Conservation (phyloP, 352 stramenopile genomes). For the Globisporangium abappressorium region DNA sequence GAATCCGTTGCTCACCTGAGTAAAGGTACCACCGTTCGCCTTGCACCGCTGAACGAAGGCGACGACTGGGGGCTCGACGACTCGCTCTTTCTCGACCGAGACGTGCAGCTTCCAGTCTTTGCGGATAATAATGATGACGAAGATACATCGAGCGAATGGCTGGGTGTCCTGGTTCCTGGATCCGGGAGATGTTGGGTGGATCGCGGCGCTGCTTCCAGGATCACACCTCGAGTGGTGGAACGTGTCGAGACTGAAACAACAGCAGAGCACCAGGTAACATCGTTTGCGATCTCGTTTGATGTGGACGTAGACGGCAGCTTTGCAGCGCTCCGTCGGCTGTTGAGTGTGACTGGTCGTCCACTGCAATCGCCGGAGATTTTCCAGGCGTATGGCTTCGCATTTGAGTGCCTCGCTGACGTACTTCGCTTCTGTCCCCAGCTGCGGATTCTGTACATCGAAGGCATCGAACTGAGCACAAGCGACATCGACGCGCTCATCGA, state of each 20-base stretch:
- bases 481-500: neutral
- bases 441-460: conserved; percentile 10
- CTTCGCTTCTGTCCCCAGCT: conserved; percentile 2
- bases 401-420: neutral
- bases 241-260: neutral
- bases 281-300: conserved; percentile 10
- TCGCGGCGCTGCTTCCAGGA: neutral
- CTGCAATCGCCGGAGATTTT: conserved; percentile 4
- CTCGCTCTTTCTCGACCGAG: conserved; percentile 1
- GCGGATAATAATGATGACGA: neutral
- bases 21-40: neutral
- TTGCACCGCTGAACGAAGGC: neutral
- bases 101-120: neutral
- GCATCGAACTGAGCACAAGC: neutral
- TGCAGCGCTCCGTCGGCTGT: conserved; percentile 2
- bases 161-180: conserved; percentile 4
- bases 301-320: conserved; percentile 2
- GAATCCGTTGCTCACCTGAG: neutral
- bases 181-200: conserved; percentile 8
- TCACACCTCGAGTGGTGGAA: neutral
- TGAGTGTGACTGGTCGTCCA: neutral
- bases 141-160: neutral
- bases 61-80: conserved; percentile 5
- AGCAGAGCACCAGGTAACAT: neutral
- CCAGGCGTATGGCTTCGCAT: conserved; percentile 4